phyloP scores from a whole-genome alignment of 306 rosid genomes.

The Leucaena leucocephala region DNA sequence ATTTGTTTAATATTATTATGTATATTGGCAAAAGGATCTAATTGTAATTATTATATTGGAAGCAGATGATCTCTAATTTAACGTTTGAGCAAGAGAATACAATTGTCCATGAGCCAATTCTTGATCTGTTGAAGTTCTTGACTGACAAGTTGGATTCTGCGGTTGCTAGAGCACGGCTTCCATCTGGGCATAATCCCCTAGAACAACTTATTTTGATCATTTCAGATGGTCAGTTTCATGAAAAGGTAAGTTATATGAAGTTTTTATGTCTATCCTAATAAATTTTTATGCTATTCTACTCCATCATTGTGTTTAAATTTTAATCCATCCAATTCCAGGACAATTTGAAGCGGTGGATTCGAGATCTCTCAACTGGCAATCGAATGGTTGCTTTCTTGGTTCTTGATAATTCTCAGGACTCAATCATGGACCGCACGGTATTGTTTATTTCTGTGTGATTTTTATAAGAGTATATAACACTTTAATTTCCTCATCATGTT shows the following conservation, averaged over 20 bases:
- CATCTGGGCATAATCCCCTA: slow-evolving; percentile 79
- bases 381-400: slow-evolving; percentile 88
- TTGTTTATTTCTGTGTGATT: background rate
- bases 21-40: slow-evolving; percentile 19
- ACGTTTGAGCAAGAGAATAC: slow-evolving; percentile 91
- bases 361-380: slow-evolving; percentile 61
- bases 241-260: slow-evolving; percentile 53
- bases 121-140: slow-evolving; percentile 73
- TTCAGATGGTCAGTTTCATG: slow-evolving; percentile 82
- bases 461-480: background rate
- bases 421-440: slow-evolving; percentile 72
- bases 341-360: slow-evolving; percentile 57
- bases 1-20: background rate
- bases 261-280: background rate
- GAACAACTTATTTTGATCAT: slow-evolving; percentile 91
- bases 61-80: slow-evolving; percentile 81
- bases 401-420: slow-evolving; percentile 71
- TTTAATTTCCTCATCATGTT: slow-evolving; percentile 8
- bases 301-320: background rate
- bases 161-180: slow-evolving; percentile 75
- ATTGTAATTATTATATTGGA: slow-evolving; percentile 28
- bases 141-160: slow-evolving; percentile 71
- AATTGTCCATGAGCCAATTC: slow-evolving; percentile 75
- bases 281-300: background rate
- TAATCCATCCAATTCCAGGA: slow-evolving; percentile 44